Evolutionary conservation across 768 basidiomycete species (phyloP).

Genomic region (Coprinopsis marcescibilis): DNA sequence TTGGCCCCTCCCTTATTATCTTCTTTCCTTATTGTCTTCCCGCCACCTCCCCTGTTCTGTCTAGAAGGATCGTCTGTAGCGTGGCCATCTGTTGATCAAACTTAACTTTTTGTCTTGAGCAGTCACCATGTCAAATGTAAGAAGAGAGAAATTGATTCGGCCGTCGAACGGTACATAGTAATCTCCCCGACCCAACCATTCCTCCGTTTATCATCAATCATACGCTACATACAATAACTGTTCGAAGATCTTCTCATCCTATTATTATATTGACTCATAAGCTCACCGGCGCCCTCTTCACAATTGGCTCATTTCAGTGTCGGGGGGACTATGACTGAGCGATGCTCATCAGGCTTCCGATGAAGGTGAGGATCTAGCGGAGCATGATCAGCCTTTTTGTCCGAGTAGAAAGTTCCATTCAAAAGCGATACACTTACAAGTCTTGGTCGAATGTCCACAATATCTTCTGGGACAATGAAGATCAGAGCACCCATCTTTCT

Average conservation of each 20-base stretch:
- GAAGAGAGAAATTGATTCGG: no score
- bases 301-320: no score
- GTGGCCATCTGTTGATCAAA: no score
- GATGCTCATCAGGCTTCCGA: slow-evolving; percentile 86
- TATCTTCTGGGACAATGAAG: slow-evolving; percentile 95
- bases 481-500: slow-evolving; percentile 95
- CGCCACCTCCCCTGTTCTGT: neutral
- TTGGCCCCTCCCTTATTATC: neutral
- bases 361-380: slow-evolving; percentile 85
- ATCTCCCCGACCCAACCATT: no score
- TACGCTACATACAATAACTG: no score
- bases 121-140: no score
- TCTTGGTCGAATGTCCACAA: slow-evolving; percentile 88
- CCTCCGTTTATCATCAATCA: no score
- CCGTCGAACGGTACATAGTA: no score
- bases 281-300: no score
- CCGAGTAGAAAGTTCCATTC: neutral
- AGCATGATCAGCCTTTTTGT: neutral
- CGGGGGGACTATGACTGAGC: slow-evolving; percentile 27
- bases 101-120: neutral
- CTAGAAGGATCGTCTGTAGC: no score
- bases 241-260: no score
- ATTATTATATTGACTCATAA: no score
- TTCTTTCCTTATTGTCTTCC: neutral
- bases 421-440: slow-evolving; percentile 54